Evolutionary conservation across 2,329 filamentous ascomycete genomes (phyloP), one percentile per base, ranked within the genome.

Genomic region (Metarhizium guizhouense): DNA sequence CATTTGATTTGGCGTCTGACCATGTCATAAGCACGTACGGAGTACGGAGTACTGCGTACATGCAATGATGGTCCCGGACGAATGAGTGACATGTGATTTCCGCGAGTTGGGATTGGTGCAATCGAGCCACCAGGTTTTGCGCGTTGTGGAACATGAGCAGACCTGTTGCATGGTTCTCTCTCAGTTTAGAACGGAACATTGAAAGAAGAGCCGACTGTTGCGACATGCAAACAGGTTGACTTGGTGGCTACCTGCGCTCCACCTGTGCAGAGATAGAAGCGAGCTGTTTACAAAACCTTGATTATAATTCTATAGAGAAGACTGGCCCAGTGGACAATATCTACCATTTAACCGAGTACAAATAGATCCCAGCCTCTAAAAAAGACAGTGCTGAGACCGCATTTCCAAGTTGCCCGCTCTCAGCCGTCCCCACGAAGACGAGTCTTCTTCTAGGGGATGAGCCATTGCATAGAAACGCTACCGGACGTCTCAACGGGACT

Each of bases 261-360:
- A 6, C 32, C 32, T 34, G 32, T 34, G 32, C 32, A 34, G 34
- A 16, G 32, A 43, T 8, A 16, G 49, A 51, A 51, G 8, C 29
- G 29, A 18, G 18, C 34, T 40, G 10, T 29, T 43, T 38, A 18
- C 6, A 47, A 34, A 51, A 43, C 34, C 43, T 52, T 56, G 38
- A 57, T 55, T 54, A 57, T 11, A 57, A 57, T 55, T 55, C 54
- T 47, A 55, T 52, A 50, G 47, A 50, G 54, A 38, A 42, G 30
- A 49, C 38, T 18, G 29, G 52, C 32, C 53, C 20, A 47, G 16
- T 25, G 38, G 47, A 57, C 34, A 53, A 48, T 3, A 45, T 52
- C 52, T 55, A 55, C 51, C 54, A 49, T 54, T 34, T 52, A 25
- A 42, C 54, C 36, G 18, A 38, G 34, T 38, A 45, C n/a, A 51